A percentile compares a stretch with the other conserved stretches of the same genome.
phyloP scores from a whole-genome alignment of 2,329 filamentous ascomycete genomes.

The Fusarium annulatum region DNA sequence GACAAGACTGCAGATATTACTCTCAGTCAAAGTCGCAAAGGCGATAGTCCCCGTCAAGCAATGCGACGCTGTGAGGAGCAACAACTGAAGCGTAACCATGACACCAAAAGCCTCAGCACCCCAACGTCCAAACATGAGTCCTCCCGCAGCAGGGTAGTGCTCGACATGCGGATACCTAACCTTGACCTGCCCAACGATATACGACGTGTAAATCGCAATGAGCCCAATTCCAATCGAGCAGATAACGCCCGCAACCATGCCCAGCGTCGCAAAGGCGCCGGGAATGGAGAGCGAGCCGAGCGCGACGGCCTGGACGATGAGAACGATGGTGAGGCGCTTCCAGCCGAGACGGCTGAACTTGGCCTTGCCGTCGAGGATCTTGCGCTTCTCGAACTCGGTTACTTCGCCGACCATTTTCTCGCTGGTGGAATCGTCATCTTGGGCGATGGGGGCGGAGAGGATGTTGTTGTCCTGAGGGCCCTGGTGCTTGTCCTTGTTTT shows the following conservation, averaged over 20 bases:
- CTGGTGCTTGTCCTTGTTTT: constrained; percentile 18
- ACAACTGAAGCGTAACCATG: constrained; percentile 68
- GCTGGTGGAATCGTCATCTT: constrained; percentile 32
- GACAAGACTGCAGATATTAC: constrained; percentile 55
- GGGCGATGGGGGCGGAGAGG: not conserved
- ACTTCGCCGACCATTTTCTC: constrained; percentile 41
- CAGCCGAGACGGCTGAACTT: constrained; percentile 42
- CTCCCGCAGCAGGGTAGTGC: constrained; percentile 72
- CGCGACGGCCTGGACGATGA: constrained; percentile 42
- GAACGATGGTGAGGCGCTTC: constrained; percentile 42
- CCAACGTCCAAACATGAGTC: constrained; percentile 66
- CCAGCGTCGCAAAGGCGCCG: constrained; percentile 39
- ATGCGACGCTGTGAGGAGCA: constrained; percentile 76
- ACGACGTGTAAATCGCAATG: constrained; percentile 55
- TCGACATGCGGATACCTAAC: constrained; percentile 63
- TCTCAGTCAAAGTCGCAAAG: constrained; percentile 69
- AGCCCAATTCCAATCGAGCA: constrained; percentile 50
- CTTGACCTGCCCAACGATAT: constrained; percentile 56
- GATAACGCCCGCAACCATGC: constrained; percentile 52
- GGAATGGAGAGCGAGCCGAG: constrained; percentile 42
- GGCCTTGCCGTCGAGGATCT: constrained; percentile 38
- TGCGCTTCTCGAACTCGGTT: constrained; percentile 42
- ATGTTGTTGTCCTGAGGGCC: constrained; percentile 20
- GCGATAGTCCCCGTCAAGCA: constrained; percentile 73
- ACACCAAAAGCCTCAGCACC: constrained; percentile 68